These are phyloP conservation scores for Verticillium zaregamsianum DNA, from an alignment of 2,329 filamentous ascomycete species.

Conservation along the genomic window DNA sequence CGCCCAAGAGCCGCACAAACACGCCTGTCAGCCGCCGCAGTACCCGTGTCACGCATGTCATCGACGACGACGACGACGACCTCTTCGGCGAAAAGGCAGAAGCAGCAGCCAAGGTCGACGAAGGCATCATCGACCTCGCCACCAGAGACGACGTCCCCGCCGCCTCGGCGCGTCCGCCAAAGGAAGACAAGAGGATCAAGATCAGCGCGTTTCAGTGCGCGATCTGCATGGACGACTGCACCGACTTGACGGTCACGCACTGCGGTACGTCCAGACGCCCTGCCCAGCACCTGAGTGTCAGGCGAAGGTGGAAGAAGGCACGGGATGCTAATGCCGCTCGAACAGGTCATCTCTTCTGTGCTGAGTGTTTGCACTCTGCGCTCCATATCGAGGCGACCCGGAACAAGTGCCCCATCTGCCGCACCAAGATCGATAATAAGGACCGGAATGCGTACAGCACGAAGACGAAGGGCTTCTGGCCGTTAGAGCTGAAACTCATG, in stretches of 20 bases:
- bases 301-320: not conserved
- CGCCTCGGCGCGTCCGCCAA: slow-evolving; percentile 34
- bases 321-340: not conserved
- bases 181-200: slow-evolving; percentile 46
- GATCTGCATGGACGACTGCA: slow-evolving; percentile 63
- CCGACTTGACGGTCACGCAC: slow-evolving; percentile 57
- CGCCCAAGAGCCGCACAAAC: slow-evolving; percentile 9
- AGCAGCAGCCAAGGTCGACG: slow-evolving; percentile 17
- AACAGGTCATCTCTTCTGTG: slow-evolving; percentile 61
- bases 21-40: slow-evolving; percentile 19
- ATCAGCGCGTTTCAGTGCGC: slow-evolving; percentile 58
- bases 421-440: slow-evolving; percentile 51
- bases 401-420: slow-evolving; percentile 60
- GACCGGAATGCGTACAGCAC: slow-evolving; percentile 32
- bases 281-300: not conserved
- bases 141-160: slow-evolving; percentile 39
- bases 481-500: slow-evolving; percentile 60
- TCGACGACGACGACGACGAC: slow-evolving; percentile 20
- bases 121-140: slow-evolving; percentile 35
- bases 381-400: slow-evolving; percentile 52
- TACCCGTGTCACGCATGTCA: not conserved
- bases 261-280: slow-evolving; percentile 49
- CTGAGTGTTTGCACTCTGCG: slow-evolving; percentile 57
- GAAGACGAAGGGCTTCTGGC: slow-evolving; percentile 51
- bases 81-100: slow-evolving; percentile 19